Conservation (phyloP, 1,139 yeast genomes). For the Pichia norvegensis region DNA sequence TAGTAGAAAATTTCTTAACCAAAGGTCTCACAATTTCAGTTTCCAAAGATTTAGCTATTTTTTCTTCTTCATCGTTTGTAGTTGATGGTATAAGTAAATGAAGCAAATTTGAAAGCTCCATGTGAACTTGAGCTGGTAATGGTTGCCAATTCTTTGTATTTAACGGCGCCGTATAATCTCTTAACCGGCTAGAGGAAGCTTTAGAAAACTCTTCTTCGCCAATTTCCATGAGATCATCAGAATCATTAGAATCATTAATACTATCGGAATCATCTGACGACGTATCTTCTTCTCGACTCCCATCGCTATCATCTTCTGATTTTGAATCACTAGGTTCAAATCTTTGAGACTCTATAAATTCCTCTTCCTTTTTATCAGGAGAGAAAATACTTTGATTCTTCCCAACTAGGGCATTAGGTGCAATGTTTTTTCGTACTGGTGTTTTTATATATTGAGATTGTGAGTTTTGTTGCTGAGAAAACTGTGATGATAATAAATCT, state of each 20-base stretch:
- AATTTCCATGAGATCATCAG: not conserved
- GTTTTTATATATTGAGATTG: constrained; percentile 1
- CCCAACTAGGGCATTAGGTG: constrained; percentile 9
- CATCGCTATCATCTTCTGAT: not conserved
- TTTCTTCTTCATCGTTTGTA: not conserved
- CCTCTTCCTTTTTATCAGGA: constrained; percentile 5
- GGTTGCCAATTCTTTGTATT: constrained; percentile 20
- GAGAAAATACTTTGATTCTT: constrained; percentile 11
- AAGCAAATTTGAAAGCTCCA: constrained; percentile 13
- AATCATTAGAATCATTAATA: not conserved
- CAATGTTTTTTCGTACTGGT: constrained; percentile 5
- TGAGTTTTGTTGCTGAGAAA: constrained; percentile 8
- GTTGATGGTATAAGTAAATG: constrained; percentile 9
- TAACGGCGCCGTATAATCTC: constrained; percentile 15
- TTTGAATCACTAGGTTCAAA: not conserved
- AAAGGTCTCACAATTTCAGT: constrained; percentile 19
- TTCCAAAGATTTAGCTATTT: constrained; percentile 8
- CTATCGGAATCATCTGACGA: not conserved
- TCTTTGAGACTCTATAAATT: not conserved
- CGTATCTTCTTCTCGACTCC: not conserved
- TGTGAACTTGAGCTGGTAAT: constrained; percentile 15
- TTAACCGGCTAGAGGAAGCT: not conserved
- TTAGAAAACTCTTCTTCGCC: not conserved
- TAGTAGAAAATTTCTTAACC: constrained; percentile 15
- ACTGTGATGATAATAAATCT: constrained; percentile 9